These are phyloP conservation scores for Termitomyces eurrhizus DNA, from an alignment of 768 basidiomycete genomes.

Conservation along the genomic window DNA sequence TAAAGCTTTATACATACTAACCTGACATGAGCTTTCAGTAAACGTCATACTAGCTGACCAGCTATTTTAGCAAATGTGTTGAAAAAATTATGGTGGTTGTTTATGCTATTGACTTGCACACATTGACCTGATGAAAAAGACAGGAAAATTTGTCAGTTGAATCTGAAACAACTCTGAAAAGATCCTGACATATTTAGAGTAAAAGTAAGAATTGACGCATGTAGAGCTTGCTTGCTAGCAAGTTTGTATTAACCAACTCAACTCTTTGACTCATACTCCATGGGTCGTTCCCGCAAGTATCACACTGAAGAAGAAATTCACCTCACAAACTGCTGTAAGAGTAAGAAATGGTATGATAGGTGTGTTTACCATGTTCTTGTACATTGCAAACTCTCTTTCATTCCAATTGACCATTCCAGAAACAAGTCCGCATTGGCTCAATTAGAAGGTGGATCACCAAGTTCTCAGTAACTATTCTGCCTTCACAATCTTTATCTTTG, in stretches of 20 bases:
- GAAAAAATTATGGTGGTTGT: neutral
- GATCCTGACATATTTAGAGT: neutral
- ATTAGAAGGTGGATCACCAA: too few relatives aligned
- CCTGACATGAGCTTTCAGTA: too few relatives aligned
- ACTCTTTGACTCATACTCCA: neutral
- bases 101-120: neutral
- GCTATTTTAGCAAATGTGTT: neutral
- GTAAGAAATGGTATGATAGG: neutral
- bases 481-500: too few relatives aligned
- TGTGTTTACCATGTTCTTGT: neutral
- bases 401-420: too few relatives aligned
- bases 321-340: neutral
- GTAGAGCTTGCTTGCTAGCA: neutral
- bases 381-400: too few relatives aligned
- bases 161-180: neutral
- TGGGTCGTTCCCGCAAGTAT: neutral
- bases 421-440: too few relatives aligned
- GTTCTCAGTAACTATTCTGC: too few relatives aligned
- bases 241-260: neutral
- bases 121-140: neutral
- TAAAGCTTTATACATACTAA: too few relatives aligned
- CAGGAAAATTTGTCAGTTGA: neutral
- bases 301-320: neutral
- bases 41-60: too few relatives aligned
- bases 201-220: neutral